These are phyloP conservation scores for Tricholoma hemisulphureum DNA, from an alignment of 768 basidiomycete genomes.

Conservation along the genomic window DNA sequence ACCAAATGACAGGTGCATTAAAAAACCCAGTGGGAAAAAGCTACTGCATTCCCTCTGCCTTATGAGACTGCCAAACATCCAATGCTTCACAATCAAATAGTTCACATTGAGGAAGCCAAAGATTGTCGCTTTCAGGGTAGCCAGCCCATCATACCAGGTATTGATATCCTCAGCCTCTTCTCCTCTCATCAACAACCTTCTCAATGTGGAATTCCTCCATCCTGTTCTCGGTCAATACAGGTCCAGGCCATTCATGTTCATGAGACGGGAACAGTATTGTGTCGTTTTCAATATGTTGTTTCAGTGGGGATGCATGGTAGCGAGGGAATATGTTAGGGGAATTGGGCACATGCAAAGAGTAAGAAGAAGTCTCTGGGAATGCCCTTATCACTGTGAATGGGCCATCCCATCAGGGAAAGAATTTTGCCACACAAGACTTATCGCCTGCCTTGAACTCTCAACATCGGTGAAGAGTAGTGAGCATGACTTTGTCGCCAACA, in stretches of 20 bases:
- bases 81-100: neutral
- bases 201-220: constrained; percentile 24
- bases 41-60: neutral
- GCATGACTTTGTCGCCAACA: constrained; percentile 23
- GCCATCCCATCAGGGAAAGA: no score
- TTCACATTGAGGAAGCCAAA: no score
- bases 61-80: neutral
- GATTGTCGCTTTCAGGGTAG: no score
- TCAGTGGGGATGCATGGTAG: constrained; percentile 35
- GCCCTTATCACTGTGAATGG: constrained; percentile 22
- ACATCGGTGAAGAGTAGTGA: constrained; percentile 24
- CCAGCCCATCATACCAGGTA: constrained; percentile 32
- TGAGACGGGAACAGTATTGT: constrained; percentile 27
- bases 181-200: constrained; percentile 24
- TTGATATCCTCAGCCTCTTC: constrained; percentile 19
- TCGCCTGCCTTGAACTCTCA: constrained; percentile 20
- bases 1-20: no score
- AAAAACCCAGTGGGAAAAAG: no score
- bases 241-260: constrained; percentile 9
- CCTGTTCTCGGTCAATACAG: constrained; percentile 25
- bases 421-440: constrained; percentile 24
- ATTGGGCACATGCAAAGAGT: constrained; percentile 18
- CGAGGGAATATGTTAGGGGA: constrained; percentile 22
- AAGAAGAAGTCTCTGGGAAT: constrained; percentile 14
- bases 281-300: constrained; percentile 29